Conservation (phyloP, 129 eudicot species). For the Centrapalus pauciflorus region DNA sequence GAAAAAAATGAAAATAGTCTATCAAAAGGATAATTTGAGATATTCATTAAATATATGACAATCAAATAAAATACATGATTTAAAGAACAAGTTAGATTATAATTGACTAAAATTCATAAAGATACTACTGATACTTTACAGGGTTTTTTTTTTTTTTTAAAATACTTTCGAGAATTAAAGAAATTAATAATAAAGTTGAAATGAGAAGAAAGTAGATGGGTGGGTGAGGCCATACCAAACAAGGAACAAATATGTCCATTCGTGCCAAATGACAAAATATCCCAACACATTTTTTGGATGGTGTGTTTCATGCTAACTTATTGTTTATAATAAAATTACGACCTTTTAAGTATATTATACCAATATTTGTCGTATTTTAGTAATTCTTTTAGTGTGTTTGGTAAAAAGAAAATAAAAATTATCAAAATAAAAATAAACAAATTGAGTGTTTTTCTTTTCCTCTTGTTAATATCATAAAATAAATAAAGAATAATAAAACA, state of each 20-base stretch:
- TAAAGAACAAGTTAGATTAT: not conserved
- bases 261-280: constrained; percentile 23
- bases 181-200: not conserved
- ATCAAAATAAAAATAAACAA: no score
- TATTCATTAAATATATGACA: not conserved
- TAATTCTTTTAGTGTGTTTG: constrained; percentile 1
- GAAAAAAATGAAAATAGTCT: no score
- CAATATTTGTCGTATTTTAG: no score
- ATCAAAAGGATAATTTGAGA: not conserved
- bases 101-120: not conserved
- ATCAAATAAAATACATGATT: not conserved
- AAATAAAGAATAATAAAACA: no score
- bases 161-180: not conserved
- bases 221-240: constrained; percentile 26
- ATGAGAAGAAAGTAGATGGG: constrained; percentile 7
- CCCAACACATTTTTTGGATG: constrained; percentile 15
- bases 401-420: no score
- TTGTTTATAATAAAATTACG: not conserved
- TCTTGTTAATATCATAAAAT: no score
- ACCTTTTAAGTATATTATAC: no score
- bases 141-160: no score
- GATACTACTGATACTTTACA: no score
- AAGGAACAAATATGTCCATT: constrained; percentile 14
- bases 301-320: constrained; percentile 25
- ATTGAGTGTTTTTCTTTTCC: no score